Percentiles rank a stretch among this genome's conserved stretches.
Conservation (phyloP, 176 grass and related monocot species). For the Calamus simplicifolius region DNA sequence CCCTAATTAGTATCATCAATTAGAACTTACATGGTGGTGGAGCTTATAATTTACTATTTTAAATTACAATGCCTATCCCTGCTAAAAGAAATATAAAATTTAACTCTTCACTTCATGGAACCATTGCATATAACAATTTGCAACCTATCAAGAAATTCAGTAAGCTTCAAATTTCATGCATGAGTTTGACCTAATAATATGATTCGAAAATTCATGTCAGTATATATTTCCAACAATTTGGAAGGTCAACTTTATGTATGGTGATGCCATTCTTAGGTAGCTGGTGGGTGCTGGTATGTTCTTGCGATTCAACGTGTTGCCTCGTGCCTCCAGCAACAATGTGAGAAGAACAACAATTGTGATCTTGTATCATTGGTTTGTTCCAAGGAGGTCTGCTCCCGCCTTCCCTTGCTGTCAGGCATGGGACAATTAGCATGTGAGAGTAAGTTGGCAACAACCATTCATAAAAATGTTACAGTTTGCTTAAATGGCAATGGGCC, state of each 20-base stretch:
- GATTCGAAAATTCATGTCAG: too few species aligned
- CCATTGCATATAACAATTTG: too few species aligned
- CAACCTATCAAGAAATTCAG: too few species aligned
- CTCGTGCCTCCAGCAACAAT: slow-evolving; percentile 65
- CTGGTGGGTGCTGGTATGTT: slow-evolving; percentile 93
- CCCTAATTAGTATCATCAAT: too few species aligned
- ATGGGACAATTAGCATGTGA: slow-evolving; percentile 39
- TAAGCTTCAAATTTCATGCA: too few species aligned
- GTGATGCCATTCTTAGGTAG: slow-evolving; percentile 40
- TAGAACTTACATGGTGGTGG: too few species aligned
- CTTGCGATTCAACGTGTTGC: slow-evolving; percentile 86
- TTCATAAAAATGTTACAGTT: slow-evolving; percentile 31
- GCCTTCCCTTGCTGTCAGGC: slow-evolving; percentile 22
- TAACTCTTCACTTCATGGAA: too few species aligned
- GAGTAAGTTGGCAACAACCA: slow-evolving; percentile 26
- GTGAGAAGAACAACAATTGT: slow-evolving; percentile 56
- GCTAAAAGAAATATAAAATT: too few species aligned
- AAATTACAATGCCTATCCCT: too few species aligned
- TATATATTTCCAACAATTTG: background rate
- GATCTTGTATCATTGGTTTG: slow-evolving; percentile 50
- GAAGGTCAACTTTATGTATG: background rate
- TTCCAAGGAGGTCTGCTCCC: slow-evolving; percentile 52
- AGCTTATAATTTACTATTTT: too few species aligned
- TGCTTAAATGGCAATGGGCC: slow-evolving; percentile 61
- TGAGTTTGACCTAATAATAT: too few species aligned